phyloP scores from a whole-genome alignment of 2,329 filamentous ascomycete species.

The Penicillium sp. region DNA sequence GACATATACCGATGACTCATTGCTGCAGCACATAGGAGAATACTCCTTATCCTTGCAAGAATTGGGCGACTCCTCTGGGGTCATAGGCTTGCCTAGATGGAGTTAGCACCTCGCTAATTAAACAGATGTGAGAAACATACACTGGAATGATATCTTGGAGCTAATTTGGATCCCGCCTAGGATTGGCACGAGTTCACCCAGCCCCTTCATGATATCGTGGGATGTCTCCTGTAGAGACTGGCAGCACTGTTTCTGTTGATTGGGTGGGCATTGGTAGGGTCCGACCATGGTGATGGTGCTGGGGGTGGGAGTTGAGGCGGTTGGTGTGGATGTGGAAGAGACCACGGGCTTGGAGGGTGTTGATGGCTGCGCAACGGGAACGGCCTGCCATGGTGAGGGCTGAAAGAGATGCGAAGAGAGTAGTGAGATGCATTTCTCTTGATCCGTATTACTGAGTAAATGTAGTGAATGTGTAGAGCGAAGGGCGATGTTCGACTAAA shows the following conservation, averaged over 20 bases:
- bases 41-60: conserved; percentile 16
- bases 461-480: neutral
- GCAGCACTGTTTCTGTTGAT: conserved; percentile 27
- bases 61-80: conserved; percentile 6
- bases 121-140: conserved; percentile 15
- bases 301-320: conserved; percentile 1
- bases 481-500: neutral
- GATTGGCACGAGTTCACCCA: conserved; percentile 22
- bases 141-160: conserved; percentile 24
- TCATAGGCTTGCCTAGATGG: conserved; percentile 22
- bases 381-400: conserved; percentile 10
- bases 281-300: conserved; percentile 9
- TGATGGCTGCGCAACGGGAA: conserved; percentile 9
- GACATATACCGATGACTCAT: conserved; percentile 5
- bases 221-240: conserved; percentile 16
- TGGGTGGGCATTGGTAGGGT: conserved; percentile 22
- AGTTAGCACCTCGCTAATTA: neutral
- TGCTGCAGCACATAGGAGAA: conserved; percentile 27
- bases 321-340: neutral
- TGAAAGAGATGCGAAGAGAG: conserved; percentile 10
- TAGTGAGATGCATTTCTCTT: conserved; percentile 11
- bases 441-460: neutral
- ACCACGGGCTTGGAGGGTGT: conserved; percentile 5
- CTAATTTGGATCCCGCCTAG: conserved; percentile 19
- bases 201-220: conserved; percentile 9